These are phyloP conservation scores for Spencermartinsiella ligniputridi DNA, from an alignment of 1,139 yeast species.

Conservation along the genomic window DNA sequence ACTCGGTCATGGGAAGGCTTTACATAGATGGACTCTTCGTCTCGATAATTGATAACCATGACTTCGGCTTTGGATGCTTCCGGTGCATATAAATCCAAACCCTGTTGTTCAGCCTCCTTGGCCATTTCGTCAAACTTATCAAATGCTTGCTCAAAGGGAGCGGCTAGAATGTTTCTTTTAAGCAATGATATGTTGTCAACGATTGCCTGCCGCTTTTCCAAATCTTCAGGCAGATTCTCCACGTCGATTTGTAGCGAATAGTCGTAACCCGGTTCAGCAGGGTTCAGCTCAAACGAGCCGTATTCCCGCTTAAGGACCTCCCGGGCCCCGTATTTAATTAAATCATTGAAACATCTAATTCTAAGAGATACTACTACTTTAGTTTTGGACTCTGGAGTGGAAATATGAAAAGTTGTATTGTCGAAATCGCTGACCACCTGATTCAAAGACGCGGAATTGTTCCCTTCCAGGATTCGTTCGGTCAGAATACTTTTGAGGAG, in stretches of 20 bases:
- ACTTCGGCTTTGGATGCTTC: slow-evolving; percentile 56
- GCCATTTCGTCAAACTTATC: slow-evolving; percentile 64
- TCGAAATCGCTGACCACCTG: slow-evolving; percentile 92
- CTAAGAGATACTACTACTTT: slow-evolving; percentile 63
- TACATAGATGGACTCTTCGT: slow-evolving; percentile 85
- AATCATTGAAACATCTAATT: slow-evolving; percentile 73
- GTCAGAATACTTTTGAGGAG: slow-evolving; percentile 39
- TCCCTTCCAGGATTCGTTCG: slow-evolving; percentile 39
- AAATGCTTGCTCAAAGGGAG: slow-evolving; percentile 88
- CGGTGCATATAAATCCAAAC: slow-evolving; percentile 47
- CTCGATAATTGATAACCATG: slow-evolving; percentile 80
- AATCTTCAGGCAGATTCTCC: slow-evolving; percentile 37
- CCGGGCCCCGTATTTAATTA: slow-evolving; percentile 57
- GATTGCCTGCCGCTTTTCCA: slow-evolving; percentile 46
- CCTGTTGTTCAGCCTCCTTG: slow-evolving; percentile 45
- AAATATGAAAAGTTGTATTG: slow-evolving; percentile 87
- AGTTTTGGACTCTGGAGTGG: slow-evolving; percentile 70
- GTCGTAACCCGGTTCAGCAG: slow-evolving; percentile 74
- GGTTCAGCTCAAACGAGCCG: slow-evolving; percentile 37
- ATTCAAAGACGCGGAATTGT: slow-evolving; percentile 63
- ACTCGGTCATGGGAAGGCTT: slow-evolving; percentile 94
- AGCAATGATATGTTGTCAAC: slow-evolving; percentile 65
- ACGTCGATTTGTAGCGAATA: slow-evolving; percentile 71
- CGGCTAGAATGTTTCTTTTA: slow-evolving; percentile 85
- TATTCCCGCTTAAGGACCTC: slow-evolving; percentile 41